These are phyloP conservation scores for Aspergillus vadensis DNA, from an alignment of 2,329 filamentous ascomycete species.

Conservation along the genomic window DNA sequence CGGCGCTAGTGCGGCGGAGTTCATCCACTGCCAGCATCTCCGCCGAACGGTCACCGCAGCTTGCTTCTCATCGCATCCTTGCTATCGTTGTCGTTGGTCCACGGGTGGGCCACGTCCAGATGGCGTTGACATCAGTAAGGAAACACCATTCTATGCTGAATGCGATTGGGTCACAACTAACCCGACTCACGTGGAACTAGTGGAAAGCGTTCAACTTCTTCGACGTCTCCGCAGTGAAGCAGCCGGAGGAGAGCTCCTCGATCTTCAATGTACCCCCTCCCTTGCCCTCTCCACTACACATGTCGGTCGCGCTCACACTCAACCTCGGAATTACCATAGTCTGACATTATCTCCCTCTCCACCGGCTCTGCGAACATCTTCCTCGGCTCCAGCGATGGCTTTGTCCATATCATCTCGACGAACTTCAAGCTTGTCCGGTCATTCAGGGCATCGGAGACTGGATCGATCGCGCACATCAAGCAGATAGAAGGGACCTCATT, in stretches of 20 bases:
- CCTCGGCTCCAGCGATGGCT: slow-evolving; percentile 80
- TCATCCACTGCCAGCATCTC: slow-evolving; percentile 15
- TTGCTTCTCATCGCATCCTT: slow-evolving; percentile 19
- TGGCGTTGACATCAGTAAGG: slow-evolving; percentile 48
- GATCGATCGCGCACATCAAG: slow-evolving; percentile 83
- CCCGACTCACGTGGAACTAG: slow-evolving; percentile 49
- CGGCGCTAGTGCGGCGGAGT: slow-evolving; percentile 22
- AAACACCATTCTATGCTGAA: too few species aligned
- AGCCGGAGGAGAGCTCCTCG: slow-evolving; percentile 74
- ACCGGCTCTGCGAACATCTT: slow-evolving; percentile 89
- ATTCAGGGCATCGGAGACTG: slow-evolving; percentile 80
- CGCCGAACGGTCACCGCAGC: slow-evolving; percentile 8
- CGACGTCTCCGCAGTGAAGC: slow-evolving; percentile 82
- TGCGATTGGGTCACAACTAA: slow-evolving; percentile 1
- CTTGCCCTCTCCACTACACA: not conserved
- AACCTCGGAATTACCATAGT: slow-evolving; percentile 34
- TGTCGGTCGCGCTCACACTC: not conserved
- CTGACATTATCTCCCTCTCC: slow-evolving; percentile 78
- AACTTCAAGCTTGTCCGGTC: slow-evolving; percentile 82
- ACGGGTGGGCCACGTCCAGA: slow-evolving; percentile 41
- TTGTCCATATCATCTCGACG: slow-evolving; percentile 82
- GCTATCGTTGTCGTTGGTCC: slow-evolving; percentile 17
- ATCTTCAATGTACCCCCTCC: slow-evolving; percentile 71
- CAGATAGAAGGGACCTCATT: slow-evolving; percentile 86
- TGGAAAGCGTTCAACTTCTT: slow-evolving; percentile 99